phyloP scores from a whole-genome alignment of 257 asterid species.

The Rauvolfia tetraphylla region DNA sequence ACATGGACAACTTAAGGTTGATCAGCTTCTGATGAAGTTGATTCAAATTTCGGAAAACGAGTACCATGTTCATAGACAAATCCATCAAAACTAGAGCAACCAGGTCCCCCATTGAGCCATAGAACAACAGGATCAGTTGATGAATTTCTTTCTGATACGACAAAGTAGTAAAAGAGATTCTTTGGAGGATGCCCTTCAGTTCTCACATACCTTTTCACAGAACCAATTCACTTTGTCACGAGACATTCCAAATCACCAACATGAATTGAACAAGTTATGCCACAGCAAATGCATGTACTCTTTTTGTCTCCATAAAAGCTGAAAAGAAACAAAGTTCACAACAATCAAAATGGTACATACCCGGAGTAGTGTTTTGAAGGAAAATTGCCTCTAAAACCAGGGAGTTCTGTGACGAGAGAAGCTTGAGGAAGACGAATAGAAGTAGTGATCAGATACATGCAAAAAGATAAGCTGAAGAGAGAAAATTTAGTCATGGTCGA shows the following conservation, averaged over 20 bases:
- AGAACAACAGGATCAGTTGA: constrained; percentile 48
- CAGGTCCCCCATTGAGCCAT: constrained; percentile 71
- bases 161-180: constrained; percentile 59
- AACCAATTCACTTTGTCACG: not conserved
- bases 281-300: not conserved
- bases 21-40: not conserved
- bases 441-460: not conserved
- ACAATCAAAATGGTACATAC: constrained; percentile 15
- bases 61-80: constrained; percentile 62
- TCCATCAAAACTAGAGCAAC: constrained; percentile 73
- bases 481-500: not conserved
- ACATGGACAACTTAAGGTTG: too few relatives aligned
- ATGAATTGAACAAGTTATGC: not conserved
- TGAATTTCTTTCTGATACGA: constrained; percentile 46
- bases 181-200: constrained; percentile 31
- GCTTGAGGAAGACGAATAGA: constrained; percentile 22
- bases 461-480: not conserved
- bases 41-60: not conserved
- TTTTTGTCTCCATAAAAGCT: too few relatives aligned
- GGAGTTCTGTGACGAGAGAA: constrained; percentile 39
- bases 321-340: not conserved
- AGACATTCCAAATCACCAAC: not conserved
- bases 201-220: constrained; percentile 34
- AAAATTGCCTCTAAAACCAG: constrained; percentile 51
- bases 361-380: constrained; percentile 64